Percentiles rank a stretch among this genome's conserved stretches.
Evolutionary conservation across 2,329 filamentous ascomycete genomes (phyloP).

Genomic region (Balansia obtecta): DNA sequence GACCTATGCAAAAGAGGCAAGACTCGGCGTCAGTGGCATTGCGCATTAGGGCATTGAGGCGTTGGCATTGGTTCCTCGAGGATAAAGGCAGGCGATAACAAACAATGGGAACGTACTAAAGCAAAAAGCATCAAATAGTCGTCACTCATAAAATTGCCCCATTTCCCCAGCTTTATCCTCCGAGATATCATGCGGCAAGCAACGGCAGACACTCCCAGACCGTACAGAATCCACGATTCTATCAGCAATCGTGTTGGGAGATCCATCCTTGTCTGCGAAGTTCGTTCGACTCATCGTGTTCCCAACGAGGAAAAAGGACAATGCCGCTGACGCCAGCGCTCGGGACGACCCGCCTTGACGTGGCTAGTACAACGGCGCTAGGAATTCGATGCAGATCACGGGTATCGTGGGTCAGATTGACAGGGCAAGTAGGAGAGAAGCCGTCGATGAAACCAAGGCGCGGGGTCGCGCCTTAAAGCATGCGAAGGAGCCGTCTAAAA

Average conservation of each 20-base stretch:
- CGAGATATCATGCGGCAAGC: slow-evolving; percentile 17
- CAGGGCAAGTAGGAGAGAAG: neutral
- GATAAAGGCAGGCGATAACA: neutral
- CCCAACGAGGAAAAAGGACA: too few species aligned
- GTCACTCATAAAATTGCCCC: slow-evolving; percentile 37
- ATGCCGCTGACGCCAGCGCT: neutral
- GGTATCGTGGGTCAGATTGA: neutral
- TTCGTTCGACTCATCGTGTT: neutral
- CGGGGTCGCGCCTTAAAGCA: too few species aligned
- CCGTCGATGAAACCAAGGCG: neutral
- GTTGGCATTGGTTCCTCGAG: too few species aligned
- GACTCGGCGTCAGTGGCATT: neutral
- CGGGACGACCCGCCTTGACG: neutral
- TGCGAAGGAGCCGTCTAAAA: too few species aligned
- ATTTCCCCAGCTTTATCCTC: slow-evolving; percentile 28
- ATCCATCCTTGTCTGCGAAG: slow-evolving; percentile 11
- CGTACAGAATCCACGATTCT: slow-evolving; percentile 20
- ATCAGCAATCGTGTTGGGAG: slow-evolving; percentile 13
- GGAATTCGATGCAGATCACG: neutral
- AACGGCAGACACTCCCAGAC: slow-evolving; percentile 14
- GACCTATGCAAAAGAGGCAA: slow-evolving; percentile 1
- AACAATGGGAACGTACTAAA: slow-evolving; percentile 22
- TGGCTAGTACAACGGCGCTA: neutral
- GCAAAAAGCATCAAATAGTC: slow-evolving; percentile 45
- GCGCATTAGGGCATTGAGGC: too few species aligned